Conservation (phyloP, 192 early-diverging fungal genomes). For the Funneliformis mosseae region DNA sequence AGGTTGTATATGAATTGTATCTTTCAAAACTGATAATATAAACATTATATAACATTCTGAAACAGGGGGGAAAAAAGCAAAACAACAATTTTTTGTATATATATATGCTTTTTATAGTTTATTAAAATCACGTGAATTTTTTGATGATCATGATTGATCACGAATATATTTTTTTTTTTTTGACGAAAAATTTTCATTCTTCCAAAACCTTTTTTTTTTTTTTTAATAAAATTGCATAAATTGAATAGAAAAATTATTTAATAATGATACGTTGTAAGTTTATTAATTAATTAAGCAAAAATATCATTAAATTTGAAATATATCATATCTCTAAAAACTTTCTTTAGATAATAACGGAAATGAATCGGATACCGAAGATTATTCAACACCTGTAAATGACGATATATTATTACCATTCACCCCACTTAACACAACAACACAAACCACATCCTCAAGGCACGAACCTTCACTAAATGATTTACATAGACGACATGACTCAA, state of each 20-base stretch:
- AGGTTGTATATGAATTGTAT: conserved; percentile 85
- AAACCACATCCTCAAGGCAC: background rate
- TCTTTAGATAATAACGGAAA: background rate
- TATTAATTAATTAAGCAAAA: background rate
- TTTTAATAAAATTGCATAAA: too few species aligned
- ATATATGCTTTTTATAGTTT: too few species aligned
- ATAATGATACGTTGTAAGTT: background rate
- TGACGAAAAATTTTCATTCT: too few species aligned
- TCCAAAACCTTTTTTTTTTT: too few species aligned
- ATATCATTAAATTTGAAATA: background rate
- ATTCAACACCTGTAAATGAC: background rate
- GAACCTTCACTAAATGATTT: background rate
- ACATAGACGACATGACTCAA: background rate
- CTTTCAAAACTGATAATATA: conserved; percentile 75
- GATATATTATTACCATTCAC: background rate
- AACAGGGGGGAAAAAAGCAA: too few species aligned
- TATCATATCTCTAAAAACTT: too few species aligned
- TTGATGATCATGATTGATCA: too few species aligned
- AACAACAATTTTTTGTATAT: too few species aligned
- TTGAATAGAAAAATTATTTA: background rate
- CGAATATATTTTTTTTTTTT: too few species aligned
- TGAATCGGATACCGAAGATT: background rate
- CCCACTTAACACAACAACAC: background rate
- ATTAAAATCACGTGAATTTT: too few species aligned
- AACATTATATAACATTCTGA: conserved; percentile 65